Base-by-base conservation (phyloP, 2,329 filamentous ascomycete genomes). In the Ascochyta lentis region DNA sequence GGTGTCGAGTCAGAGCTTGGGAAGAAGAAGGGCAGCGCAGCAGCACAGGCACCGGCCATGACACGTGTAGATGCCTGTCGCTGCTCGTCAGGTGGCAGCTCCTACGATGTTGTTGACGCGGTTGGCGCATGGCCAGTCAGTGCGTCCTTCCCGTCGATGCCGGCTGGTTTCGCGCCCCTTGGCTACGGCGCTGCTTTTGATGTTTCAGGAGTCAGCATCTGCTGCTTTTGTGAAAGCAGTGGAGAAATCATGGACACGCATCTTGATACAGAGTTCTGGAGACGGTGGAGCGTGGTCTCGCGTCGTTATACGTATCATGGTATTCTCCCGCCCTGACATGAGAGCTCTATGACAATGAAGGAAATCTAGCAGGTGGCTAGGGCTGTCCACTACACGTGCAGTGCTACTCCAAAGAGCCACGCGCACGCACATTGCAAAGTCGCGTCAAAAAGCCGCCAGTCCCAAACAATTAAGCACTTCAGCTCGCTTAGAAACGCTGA, bases 171-270 rank as follows among this genome's bases (percentile, higher is more conserved):
- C 38, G 53, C 53, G 42, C 53, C 53, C 42, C 16, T 43, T 46
- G 53, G 53, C 47, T 50, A 23, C 47, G 41, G 35, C 27, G 53
- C 53, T 48, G 53, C 53, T 56, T 56, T 56, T 56, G 33, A 9
- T 39, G 42, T 48, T 56, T 50, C 53, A 50, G 37, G 41, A 43
- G 23, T 47, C 48, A 47, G 23, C 24, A 46, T 42, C 29, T 45
- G 29, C 31, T 49, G 22, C 16, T 31, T 46, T 24, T 19, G 16
- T 45, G 35, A n/a, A 19, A 33, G 26, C 37, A 43, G 8, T 26
- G 26, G 19, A 34, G 8, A 33, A 5, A 19, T n/a, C 2, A 26
- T 46, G 23, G n/a, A 12, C 26, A 34, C 5, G 29, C 29, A 31
- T 31, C 29, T 13, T 4, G 29, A 12, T 2, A 9, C 33, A 35